phyloP scores from a whole-genome alignment of 805 yeast species.

The Diddensiella santjacobensis region DNA sequence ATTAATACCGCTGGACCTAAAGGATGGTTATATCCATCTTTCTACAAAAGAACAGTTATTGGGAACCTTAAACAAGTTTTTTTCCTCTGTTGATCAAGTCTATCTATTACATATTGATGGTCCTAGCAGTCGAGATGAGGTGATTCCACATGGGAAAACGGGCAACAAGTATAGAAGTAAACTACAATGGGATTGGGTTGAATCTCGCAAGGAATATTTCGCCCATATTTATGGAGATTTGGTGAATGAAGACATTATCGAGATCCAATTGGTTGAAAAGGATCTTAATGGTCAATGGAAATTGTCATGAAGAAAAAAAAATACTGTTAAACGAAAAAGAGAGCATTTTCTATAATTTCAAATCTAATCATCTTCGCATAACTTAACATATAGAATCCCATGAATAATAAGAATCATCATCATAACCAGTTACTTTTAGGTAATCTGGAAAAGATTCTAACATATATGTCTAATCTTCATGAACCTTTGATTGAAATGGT shows the following conservation, averaged over 20 bases:
- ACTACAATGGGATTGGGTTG: slow-evolving; percentile 28
- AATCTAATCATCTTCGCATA: too few relatives aligned
- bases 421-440: too few relatives aligned
- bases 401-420: too few relatives aligned
- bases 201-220: slow-evolving; percentile 21
- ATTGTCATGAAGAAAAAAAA: too few relatives aligned
- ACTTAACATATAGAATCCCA: too few relatives aligned
- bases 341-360: too few relatives aligned
- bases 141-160: slow-evolving; percentile 21
- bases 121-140: slow-evolving; percentile 19
- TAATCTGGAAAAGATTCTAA: background rate
- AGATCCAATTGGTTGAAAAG: slow-evolving; percentile 7
- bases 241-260: slow-evolving; percentile 23
- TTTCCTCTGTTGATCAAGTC: slow-evolving; percentile 17
- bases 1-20: slow-evolving; percentile 23
- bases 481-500: background rate
- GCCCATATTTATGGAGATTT: slow-evolving; percentile 29
- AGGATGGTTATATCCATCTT: slow-evolving; percentile 30
- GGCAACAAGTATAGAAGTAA: slow-evolving; percentile 24
- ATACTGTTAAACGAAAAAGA: too few relatives aligned
- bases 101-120: slow-evolving; percentile 22
- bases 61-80: slow-evolving; percentile 25
- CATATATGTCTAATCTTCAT: background rate
- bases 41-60: slow-evolving; percentile 25
- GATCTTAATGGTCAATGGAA: background rate